Conservation (phyloP, 208 protist genomes). For the Crithidia brevicula region DNA sequence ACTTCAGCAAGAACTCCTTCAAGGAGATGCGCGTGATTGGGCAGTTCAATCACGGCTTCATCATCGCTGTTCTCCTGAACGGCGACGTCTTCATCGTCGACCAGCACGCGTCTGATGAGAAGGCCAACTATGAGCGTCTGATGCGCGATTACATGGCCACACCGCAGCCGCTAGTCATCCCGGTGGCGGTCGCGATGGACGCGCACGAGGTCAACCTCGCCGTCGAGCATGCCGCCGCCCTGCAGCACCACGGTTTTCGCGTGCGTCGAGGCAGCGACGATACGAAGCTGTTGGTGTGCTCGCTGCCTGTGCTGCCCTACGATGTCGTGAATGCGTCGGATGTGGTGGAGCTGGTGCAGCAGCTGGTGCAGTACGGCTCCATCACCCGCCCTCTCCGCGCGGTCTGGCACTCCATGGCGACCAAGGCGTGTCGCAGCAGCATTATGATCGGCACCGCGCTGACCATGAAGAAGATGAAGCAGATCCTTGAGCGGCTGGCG, state of each 20-base stretch:
- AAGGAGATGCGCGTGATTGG: constrained; percentile 89
- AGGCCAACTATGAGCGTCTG: constrained; percentile 94
- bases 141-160: constrained; percentile 58
- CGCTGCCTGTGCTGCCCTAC: constrained; percentile 87
- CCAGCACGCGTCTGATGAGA: constrained; percentile 96
- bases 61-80: constrained; percentile 73
- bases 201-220: constrained; percentile 82
- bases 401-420: constrained; percentile 92
- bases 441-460: constrained; percentile 95
- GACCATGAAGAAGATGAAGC: constrained; percentile 69
- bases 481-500: constrained; percentile 71
- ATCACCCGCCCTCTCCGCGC: constrained; percentile 72
- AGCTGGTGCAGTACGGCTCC: constrained; percentile 67
- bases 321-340: constrained; percentile 84
- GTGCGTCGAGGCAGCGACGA: constrained; percentile 54
- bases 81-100: constrained; percentile 94
- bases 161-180: constrained; percentile 86
- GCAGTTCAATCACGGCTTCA: constrained; percentile 96
- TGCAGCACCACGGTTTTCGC: constrained; percentile 90
- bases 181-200: constrained; percentile 76
- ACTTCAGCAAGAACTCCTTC: constrained; percentile 88
- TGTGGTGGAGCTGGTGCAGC: constrained; percentile 88
- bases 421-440: constrained; percentile 90
- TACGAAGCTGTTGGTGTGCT: constrained; percentile 75
- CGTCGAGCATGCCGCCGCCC: constrained; percentile 57